phyloP scores from a whole-genome alignment of 306 rosid genomes.

The Lupinus albus region DNA sequence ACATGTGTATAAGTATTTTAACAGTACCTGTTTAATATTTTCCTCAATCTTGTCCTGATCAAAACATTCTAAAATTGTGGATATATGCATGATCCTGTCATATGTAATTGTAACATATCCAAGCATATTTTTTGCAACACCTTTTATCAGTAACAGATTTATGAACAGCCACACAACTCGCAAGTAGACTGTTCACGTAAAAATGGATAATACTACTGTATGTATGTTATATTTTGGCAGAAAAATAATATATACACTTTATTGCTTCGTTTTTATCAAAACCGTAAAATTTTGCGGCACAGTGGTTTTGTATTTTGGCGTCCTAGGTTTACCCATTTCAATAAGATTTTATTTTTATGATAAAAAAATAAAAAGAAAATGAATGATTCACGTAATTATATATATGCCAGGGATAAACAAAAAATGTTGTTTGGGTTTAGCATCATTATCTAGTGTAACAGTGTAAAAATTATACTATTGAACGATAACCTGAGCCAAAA shows the following conservation, averaged over 20 bases:
- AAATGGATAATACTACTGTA: background rate
- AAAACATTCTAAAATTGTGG: too few relatives aligned
- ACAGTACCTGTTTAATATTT: too few relatives aligned
- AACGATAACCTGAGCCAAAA: too few relatives aligned
- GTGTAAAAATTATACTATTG: too few relatives aligned
- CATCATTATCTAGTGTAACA: background rate
- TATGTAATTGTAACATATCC: background rate
- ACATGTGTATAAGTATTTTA: too few relatives aligned
- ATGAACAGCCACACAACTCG: background rate
- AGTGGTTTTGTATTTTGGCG: too few relatives aligned
- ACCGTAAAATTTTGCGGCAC: too few relatives aligned
- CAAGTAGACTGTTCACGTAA: background rate
- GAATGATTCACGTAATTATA: background rate
- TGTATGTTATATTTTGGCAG: background rate
- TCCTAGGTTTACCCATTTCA: too few relatives aligned
- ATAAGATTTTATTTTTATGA: too few relatives aligned
- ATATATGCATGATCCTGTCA: background rate
- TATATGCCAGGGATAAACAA: background rate
- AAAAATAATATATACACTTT: too few relatives aligned
- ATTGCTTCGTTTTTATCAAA: too few relatives aligned
- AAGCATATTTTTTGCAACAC: too few relatives aligned
- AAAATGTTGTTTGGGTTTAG: background rate
- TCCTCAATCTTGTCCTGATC: background rate
- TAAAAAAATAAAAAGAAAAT: background rate
- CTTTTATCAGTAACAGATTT: background rate